Evolutionary conservation across 2,329 filamentous ascomycete species (phyloP).

Genomic region (Colletotrichum cereale): DNA sequence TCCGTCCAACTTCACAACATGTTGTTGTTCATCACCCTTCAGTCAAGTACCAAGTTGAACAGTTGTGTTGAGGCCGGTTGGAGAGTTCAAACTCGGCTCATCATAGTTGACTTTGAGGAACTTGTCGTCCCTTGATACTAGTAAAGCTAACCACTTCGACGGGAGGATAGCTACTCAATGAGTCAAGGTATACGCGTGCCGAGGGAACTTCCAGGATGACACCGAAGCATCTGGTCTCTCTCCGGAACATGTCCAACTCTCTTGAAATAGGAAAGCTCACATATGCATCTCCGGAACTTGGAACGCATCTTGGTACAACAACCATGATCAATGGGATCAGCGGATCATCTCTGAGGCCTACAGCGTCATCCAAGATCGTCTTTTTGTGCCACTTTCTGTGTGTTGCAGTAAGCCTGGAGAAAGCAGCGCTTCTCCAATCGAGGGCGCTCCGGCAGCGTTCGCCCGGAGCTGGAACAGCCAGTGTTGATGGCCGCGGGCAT

Average conservation of each 20-base stretch:
- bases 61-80: not conserved
- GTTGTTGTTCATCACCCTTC: not conserved
- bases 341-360: not conserved
- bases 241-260: not conserved
- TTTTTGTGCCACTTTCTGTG: not conserved
- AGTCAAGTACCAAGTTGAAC: not conserved
- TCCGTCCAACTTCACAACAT: not conserved
- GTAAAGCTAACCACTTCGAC: too few species aligned
- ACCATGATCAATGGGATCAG: not conserved
- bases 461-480: not conserved
- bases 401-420: not conserved
- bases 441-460: conserved; percentile 20
- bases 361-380: not conserved
- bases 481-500: conserved; percentile 25
- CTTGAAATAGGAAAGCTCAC: not conserved
- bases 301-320: not conserved
- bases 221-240: not conserved
- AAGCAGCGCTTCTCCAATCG: conserved; percentile 14
- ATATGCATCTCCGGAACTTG: not conserved
- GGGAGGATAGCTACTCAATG: not conserved
- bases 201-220: not conserved
- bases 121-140: not conserved
- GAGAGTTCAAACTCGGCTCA: too few species aligned
- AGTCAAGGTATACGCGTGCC: not conserved
- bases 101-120: not conserved